Conservation (phyloP, 2,329 filamentous ascomycete species). For the Fusarium temperatum region DNA sequence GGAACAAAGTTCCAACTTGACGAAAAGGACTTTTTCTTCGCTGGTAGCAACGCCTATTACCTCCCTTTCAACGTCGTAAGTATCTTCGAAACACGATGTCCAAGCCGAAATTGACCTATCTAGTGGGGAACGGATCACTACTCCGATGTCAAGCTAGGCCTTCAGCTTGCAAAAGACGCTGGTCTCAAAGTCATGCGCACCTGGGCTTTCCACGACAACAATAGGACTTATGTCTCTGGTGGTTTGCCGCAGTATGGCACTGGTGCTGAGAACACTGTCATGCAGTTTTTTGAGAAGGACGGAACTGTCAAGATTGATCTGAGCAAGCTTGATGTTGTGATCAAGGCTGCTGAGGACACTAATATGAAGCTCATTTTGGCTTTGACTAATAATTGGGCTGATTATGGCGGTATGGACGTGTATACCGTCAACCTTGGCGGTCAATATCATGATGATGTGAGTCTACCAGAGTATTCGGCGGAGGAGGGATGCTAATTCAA, state of each 20-base stretch:
- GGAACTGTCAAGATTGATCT: conserved; percentile 24
- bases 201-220: conserved; percentile 28
- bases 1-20: conserved; percentile 62
- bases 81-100: no score
- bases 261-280: conserved; percentile 58
- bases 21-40: conserved; percentile 65
- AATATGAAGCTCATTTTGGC: conserved; percentile 63
- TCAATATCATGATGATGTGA: conserved; percentile 52
- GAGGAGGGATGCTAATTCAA: background rate
- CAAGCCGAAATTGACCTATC: no score
- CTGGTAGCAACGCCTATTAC: conserved; percentile 66
- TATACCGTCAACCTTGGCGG: conserved; percentile 65
- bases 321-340: conserved; percentile 16
- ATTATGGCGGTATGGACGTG: conserved; percentile 68
- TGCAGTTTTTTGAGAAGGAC: conserved; percentile 40
- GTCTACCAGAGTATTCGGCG: fast-evolving
- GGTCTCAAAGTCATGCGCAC: conserved; percentile 24
- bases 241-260: conserved; percentile 56
- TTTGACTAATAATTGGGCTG: conserved; percentile 67
- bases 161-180: conserved; percentile 17
- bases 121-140: conserved; percentile 41
- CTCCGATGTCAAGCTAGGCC: conserved; percentile 32
- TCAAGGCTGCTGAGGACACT: conserved; percentile 54
- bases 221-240: background rate
- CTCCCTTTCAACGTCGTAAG: conserved; percentile 60